These are phyloP conservation scores for Penicillium tannophilum DNA, from an alignment of 495 filamentous ascomycete species.

Conservation along the genomic window DNA sequence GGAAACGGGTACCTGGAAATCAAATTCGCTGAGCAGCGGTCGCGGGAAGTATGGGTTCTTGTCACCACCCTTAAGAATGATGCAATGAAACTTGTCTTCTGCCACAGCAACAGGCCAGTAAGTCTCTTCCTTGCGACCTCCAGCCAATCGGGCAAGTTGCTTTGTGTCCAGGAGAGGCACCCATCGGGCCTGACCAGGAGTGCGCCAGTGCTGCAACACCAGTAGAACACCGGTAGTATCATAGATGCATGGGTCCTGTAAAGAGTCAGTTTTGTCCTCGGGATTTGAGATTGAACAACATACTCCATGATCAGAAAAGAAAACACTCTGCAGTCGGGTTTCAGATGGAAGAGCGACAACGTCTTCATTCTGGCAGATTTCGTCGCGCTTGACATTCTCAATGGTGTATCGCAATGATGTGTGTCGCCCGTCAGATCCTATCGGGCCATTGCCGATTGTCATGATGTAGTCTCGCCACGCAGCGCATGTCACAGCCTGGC, in stretches of 20 bases:
- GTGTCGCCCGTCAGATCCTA: constrained; percentile 73
- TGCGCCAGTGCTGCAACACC: constrained; percentile 88
- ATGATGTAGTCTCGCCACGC: constrained; percentile 93
- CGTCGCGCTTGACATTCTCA: constrained; percentile 90
- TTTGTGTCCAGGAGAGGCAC: constrained; percentile 89
- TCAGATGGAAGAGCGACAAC: constrained; percentile 79
- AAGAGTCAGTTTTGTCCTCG: constrained; percentile 21
- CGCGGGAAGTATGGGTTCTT: constrained; percentile 93
- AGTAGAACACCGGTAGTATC: constrained; percentile 86
- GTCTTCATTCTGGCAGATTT: constrained; percentile 89
- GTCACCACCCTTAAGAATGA: constrained; percentile 96
- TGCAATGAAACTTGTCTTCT: constrained; percentile 92
- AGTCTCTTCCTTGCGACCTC: constrained; percentile 80
- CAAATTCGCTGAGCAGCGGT: constrained; percentile 89
- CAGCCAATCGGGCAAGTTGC: constrained; percentile 74
- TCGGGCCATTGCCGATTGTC: constrained; percentile 88
- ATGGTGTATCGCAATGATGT: constrained; percentile 78
- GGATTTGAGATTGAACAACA: constrained; percentile 24
- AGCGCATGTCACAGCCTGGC: constrained; percentile 87
- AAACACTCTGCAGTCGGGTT: constrained; percentile 72
- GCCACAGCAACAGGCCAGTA: constrained; percentile 98
- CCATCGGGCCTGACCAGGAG: constrained; percentile 82
- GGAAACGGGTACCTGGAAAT: constrained; percentile 81
- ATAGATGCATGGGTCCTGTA: constrained; percentile 87
- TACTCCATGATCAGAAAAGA: constrained; percentile 88